These are phyloP conservation scores for Stephanocyclus meneghinianus DNA, from an alignment of 352 stramenopile species.

Conservation along the genomic window DNA sequence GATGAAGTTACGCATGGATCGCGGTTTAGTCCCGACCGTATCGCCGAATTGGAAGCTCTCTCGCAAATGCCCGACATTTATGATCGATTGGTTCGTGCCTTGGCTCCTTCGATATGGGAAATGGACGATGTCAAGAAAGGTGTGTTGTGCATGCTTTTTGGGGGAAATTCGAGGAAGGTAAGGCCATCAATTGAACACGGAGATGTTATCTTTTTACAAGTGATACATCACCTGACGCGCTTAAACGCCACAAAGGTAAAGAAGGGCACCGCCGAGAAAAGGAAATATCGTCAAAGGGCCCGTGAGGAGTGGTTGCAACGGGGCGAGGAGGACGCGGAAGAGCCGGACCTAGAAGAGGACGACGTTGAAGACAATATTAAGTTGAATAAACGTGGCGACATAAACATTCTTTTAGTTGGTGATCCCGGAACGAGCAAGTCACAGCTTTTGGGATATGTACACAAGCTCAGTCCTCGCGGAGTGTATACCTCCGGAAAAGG, in stretches of 20 bases:
- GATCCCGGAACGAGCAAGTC: slow-evolving; percentile 92
- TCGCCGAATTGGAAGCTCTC: slow-evolving; percentile 72
- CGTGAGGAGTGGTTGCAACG: slow-evolving; percentile 30
- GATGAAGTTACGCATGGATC: slow-evolving; percentile 51
- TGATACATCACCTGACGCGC: too few species aligned
- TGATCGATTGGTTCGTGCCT: slow-evolving; percentile 79
- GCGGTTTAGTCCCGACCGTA: slow-evolving; percentile 55
- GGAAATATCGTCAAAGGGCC: slow-evolving; percentile 42
- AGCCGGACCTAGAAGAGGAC: slow-evolving; percentile 74
- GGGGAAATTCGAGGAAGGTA: slow-evolving; percentile 85
- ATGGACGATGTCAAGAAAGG: slow-evolving; percentile 99
- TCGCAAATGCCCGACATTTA: slow-evolving; percentile 82
- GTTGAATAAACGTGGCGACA: slow-evolving; percentile 90
- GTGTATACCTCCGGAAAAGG: slow-evolving; percentile 99
- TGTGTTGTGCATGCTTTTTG: slow-evolving; percentile 97
- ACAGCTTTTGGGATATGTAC: slow-evolving; percentile 96
- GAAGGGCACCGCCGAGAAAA: slow-evolving; percentile 32
- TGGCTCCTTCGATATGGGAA: slow-evolving; percentile 91
- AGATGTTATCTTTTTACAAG: too few species aligned
- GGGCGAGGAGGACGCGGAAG: slow-evolving; percentile 47
- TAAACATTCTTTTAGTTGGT: slow-evolving; percentile 98
- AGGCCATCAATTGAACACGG: not conserved
- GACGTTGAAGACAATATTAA: slow-evolving; percentile 59
- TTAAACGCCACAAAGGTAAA: slow-evolving; percentile 30
- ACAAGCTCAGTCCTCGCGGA: slow-evolving; percentile 92